Evolutionary conservation across 83 land plant genomes (phyloP), one percentile per base, ranked within the genome.

Genomic region (Thuja plicata): DNA sequence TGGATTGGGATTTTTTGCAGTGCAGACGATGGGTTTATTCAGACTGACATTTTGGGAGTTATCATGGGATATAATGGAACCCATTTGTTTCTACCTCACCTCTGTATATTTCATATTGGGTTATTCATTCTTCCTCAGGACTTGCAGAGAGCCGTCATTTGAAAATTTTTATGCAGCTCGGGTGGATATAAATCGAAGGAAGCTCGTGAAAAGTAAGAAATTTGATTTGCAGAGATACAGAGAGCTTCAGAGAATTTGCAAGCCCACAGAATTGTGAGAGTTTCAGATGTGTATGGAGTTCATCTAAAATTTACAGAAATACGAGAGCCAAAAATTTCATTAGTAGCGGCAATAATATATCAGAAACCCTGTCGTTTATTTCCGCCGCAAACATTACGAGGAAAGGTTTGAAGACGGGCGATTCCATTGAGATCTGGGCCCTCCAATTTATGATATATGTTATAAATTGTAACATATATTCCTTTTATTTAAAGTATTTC

Each of bases 51-150:
- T 88, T 55, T 90, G 89, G 91, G 86, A 90, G 5, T 43, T 90
- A 1, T 90, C 91, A 6, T 90, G 89, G 91, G 91, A 90, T 87
- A 83, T 90, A 24, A 90, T 90, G 91, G 91, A 90, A 62, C 91
- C 89, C 71, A 87, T 90, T 13, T 50, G 90, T 9, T 90, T 90
- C 60, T 90, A 54, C 45, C 41, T 90, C 30, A 81, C 90, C 34
- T 86, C 89, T 10, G 40, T 84, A 34, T 66, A 76, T 80, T 54
- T 87, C 21, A 40, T 87, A 1, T 60, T n/a, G 17, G 86, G 91
- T 0, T 90, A 88, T 46, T 82, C 79, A 38, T 90, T 86, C 48
- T 90, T 90, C 45, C 55, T 90, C 19, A 48, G 40, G 12, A 90
- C 89, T 30, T 8, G 38, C 10, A 30, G 86, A 1, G 91, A 90